Evolutionary conservation across 306 rosid species (phyloP).

Genomic region (Dryas octopetala): DNA sequence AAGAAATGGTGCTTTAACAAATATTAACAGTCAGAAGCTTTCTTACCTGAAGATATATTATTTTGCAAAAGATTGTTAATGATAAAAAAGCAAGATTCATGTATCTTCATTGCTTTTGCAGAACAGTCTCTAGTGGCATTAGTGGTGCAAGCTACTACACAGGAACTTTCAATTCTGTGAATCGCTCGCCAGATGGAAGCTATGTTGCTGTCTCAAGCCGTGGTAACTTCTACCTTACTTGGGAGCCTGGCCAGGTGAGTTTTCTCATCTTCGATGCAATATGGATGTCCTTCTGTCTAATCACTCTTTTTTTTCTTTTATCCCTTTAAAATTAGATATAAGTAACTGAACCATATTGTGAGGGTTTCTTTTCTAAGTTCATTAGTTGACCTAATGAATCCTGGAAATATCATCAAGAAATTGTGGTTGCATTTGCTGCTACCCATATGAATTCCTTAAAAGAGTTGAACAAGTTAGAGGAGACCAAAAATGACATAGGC

Average conservation of each 20-base stretch:
- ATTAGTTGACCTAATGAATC: neutral
- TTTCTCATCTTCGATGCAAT: slow-evolving; percentile 18
- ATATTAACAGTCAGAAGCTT: neutral
- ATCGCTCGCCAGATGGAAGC: slow-evolving; percentile 88
- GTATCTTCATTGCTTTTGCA: slow-evolving; percentile 51
- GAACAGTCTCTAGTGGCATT: slow-evolving; percentile 99
- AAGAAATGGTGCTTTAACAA: neutral
- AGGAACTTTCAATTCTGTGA: slow-evolving; percentile 89
- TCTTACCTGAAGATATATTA: no score
- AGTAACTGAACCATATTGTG: neutral
- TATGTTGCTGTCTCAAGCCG: slow-evolving; percentile 99
- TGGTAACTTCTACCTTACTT: slow-evolving; percentile 93
- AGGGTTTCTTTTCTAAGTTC: neutral
- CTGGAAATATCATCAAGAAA: neutral
- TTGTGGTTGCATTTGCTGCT: neutral
- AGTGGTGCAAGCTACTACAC: slow-evolving; percentile 97
- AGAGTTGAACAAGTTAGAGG: neutral
- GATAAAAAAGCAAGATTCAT: slow-evolving; percentile 25
- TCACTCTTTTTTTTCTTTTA: neutral
- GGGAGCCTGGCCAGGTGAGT: slow-evolving; percentile 99
- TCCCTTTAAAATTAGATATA: neutral
- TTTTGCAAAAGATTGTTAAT: neutral
- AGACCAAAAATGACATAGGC: neutral
- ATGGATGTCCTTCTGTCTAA: slow-evolving; percentile 9
- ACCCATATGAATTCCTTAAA: neutral